A percentile compares a stretch with the other conserved stretches of the same genome.
These are phyloP conservation scores for Tausonia pullulans DNA, from an alignment of 1,284 basidiomycete species.

Conservation along the genomic window DNA sequence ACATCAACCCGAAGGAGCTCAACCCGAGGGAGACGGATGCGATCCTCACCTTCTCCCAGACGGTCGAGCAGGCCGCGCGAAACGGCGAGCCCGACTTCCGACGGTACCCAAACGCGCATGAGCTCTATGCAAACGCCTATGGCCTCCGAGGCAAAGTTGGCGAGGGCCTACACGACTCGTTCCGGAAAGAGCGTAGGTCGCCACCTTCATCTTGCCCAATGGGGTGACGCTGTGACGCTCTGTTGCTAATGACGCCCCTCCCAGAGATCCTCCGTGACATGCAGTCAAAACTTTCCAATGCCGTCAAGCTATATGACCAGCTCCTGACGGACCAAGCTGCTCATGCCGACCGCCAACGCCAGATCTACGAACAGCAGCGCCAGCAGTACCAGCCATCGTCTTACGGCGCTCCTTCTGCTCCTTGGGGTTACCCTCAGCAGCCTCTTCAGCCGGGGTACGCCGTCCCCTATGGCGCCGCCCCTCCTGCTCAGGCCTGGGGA, in stretches of 20 bases:
- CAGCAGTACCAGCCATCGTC: constrained; percentile 20
- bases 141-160: constrained; percentile 70
- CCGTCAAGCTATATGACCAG: constrained; percentile 78
- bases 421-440: constrained; percentile 12
- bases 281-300: constrained; percentile 85
- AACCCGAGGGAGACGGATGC: constrained; percentile 67
- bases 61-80: constrained; percentile 68
- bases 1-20: constrained; percentile 55
- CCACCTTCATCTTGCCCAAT: not conserved
- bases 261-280: constrained; percentile 77
- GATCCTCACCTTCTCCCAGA: constrained; percentile 78
- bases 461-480: constrained; percentile 9
- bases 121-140: constrained; percentile 74
- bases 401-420: constrained; percentile 4
- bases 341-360: constrained; percentile 31
- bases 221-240: no score
- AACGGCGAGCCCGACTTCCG: constrained; percentile 66
- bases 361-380: constrained; percentile 27
- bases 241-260: constrained; percentile 1
- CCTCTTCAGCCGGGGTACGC: constrained; percentile 1
- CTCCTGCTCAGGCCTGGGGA: constrained; percentile 6
- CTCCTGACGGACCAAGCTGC: constrained; percentile 65
- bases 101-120: constrained; percentile 67
- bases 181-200: constrained; percentile 68
- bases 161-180: constrained; percentile 72